These are phyloP conservation scores for Lactifluus subvellereus DNA, from an alignment of 768 basidiomycete genomes.

Conservation along the genomic window DNA sequence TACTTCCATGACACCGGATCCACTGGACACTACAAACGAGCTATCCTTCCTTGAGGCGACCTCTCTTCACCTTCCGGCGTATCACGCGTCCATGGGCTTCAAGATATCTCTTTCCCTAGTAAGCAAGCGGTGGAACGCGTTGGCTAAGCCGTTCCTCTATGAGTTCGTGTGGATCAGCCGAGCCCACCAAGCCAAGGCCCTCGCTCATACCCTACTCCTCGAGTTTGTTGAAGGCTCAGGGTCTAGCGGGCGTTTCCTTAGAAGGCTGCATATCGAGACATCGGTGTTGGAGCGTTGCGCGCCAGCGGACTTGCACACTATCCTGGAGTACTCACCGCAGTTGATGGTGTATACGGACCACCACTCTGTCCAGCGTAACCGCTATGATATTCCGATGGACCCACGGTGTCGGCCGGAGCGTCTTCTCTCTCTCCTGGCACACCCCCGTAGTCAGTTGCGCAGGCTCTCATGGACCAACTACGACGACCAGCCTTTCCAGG, in stretches of 20 bases:
- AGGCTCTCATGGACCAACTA: constrained; percentile 70
- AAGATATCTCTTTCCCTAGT: constrained; percentile 52
- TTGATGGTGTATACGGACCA: constrained; percentile 60
- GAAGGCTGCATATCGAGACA: constrained; percentile 67
- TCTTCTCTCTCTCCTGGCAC: constrained; percentile 54
- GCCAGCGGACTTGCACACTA: constrained; percentile 60
- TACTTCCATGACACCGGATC: constrained; percentile 39
- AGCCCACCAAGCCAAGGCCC: constrained; percentile 43
- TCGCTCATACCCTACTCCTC: constrained; percentile 41
- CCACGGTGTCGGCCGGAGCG: constrained; percentile 48
- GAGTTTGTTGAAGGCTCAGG: constrained; percentile 34
- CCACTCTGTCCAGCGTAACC: constrained; percentile 53
- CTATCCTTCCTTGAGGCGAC: constrained; percentile 52
- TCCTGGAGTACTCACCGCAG: constrained; percentile 57
- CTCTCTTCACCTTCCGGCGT: constrained; percentile 38
- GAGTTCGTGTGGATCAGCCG: constrained; percentile 67
- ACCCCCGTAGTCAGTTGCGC: constrained; percentile 46
- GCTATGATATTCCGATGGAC: constrained; percentile 40
- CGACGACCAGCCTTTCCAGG: constrained; percentile 53
- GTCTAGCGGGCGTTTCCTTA: constrained; percentile 46
- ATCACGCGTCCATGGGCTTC: constrained; percentile 42
- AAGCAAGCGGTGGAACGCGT: constrained; percentile 47
- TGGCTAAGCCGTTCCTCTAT: constrained; percentile 52
- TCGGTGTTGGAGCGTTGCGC: constrained; percentile 56
- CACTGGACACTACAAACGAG: constrained; percentile 43